phyloP scores from a whole-genome alignment of 495 filamentous ascomycete species.

The Aspergillus avenaceus region DNA sequence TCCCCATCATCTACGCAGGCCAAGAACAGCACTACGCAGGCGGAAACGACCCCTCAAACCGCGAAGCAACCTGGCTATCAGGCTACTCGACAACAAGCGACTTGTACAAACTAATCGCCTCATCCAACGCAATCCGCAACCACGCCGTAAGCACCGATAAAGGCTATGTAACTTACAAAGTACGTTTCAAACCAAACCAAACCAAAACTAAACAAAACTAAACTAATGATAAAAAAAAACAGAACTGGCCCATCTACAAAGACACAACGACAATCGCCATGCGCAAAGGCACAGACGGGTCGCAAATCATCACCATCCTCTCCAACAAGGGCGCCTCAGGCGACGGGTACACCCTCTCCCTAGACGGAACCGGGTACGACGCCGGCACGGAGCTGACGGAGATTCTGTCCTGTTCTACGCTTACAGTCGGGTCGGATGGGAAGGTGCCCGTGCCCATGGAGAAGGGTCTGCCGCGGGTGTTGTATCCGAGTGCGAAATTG shows the following conservation, averaged over 20 bases:
- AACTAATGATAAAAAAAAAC: background rate
- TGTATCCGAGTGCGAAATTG: conserved; percentile 17
- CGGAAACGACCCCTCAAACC: conserved; percentile 59
- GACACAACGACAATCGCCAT: conserved; percentile 56
- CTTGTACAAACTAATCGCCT: conserved; percentile 10
- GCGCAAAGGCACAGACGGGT: conserved; percentile 56
- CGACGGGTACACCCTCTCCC: conserved; percentile 39
- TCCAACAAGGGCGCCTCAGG: conserved; percentile 53
- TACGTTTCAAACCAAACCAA: background rate
- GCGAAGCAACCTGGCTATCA: conserved; percentile 66
- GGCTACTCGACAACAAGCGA: background rate
- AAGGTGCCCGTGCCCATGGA: conserved; percentile 34
- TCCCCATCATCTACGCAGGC: conserved; percentile 64
- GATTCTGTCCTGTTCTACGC: conserved; percentile 36
- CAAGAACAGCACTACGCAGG: conserved; percentile 74
- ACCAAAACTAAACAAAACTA: background rate
- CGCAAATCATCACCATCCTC: conserved; percentile 56
- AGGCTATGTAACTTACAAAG: conserved; percentile 12
- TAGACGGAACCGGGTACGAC: conserved; percentile 38
- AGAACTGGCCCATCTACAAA: conserved; percentile 52
- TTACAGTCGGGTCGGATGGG: conserved; percentile 32
- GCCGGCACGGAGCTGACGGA: conserved; percentile 36
- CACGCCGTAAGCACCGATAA: conserved; percentile 10
- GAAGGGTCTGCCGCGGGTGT: conserved; percentile 23
- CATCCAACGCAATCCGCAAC: conserved; percentile 12